Evolutionary conservation across 2,329 filamentous ascomycete genomes (phyloP), one percentile per base, ranked within the genome.

Genomic region (Microdochium trichocladiopsis): DNA sequence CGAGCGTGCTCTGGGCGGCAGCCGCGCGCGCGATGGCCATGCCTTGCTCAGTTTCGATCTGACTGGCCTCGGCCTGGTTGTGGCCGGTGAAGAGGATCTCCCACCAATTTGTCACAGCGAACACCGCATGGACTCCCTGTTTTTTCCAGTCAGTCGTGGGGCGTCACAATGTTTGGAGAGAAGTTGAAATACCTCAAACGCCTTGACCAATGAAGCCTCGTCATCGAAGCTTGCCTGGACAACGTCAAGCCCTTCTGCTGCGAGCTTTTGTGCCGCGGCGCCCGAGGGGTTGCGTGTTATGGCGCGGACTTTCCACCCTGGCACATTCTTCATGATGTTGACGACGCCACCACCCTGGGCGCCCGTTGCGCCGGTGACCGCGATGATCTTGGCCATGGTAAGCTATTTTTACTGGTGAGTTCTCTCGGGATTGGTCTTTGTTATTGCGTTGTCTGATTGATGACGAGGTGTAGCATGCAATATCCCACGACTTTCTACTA

Each of bases 41-140:
- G 10, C 66, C 72, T 23, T 71, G 69, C 9, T 56, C 50, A 47
- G 63, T 61, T 58, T 74, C 72, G 16, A 69, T 62, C 1, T 63
- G 56, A 10, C 67, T 65, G 2, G 68, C 61, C 31, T 66, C 61
- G 16, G 66, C 56, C 21, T 50, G 50, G 9, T 50, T 33, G 47
- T 52, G 54, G 41, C 54, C 55, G n/a, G 49, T 33, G 50, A 53
- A 53, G 33, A 58, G 33, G 21, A 51, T 60, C 50, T 51, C 53
- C 14, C 51, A 76, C 65, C 69, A 74, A 54, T 74, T 66, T 0
- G 68, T 74, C 3, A 72, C 62, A 5, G 65, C 69, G 48, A 69
- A 74, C 43, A 74, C 63, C 2, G 57, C 55, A 14, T 56, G 43
- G 9, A 56, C 53, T 6, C 50, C 53, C 53, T 55, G 16, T 10